Conservation (phyloP, 352 stramenopile genomes). For the Globisporangium ultimum region DNA sequence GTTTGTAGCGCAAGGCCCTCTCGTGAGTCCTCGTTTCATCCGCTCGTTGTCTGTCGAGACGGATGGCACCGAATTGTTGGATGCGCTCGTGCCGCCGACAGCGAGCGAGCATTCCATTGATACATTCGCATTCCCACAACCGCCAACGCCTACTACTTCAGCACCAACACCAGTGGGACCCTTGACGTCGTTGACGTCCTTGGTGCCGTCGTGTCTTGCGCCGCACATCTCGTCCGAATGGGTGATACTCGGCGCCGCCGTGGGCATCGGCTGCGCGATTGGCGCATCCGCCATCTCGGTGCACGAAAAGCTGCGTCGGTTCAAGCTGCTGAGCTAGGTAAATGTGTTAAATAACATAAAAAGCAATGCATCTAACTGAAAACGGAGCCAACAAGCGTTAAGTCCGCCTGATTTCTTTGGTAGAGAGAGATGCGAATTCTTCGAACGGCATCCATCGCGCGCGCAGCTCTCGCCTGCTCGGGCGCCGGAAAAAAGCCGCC, state of each 20-base stretch:
- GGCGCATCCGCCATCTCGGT: conserved; percentile 16
- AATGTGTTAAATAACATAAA: neutral
- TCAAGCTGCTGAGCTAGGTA: neutral
- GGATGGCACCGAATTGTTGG: conserved; percentile 8
- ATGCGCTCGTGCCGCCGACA: conserved; percentile 3
- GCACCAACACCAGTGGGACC: neutral
- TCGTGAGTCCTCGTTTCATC: conserved; percentile 22
- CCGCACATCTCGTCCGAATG: conserved; percentile 16
- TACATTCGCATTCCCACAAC: neutral
- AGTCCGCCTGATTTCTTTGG: too few species aligned
- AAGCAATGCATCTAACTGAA: neutral
- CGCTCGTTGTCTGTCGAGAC: conserved; percentile 20
- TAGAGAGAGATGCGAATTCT: neutral
- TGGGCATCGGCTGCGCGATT: conserved; percentile 28
- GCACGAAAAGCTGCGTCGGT: conserved; percentile 6
- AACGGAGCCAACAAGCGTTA: neutral
- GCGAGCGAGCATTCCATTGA: neutral
- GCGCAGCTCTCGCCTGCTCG: too few species aligned
- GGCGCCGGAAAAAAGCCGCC: too few species aligned
- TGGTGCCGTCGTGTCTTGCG: neutral
- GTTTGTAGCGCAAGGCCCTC: conserved; percentile 15
- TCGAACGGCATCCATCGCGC: too few species aligned
- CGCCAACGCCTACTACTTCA: neutral
- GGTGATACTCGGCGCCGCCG: conserved; percentile 23
- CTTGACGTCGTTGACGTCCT: neutral